These are phyloP conservation scores for Wickerhamiella shivajii DNA, from an alignment of 805 yeast genomes.

Conservation along the genomic window DNA sequence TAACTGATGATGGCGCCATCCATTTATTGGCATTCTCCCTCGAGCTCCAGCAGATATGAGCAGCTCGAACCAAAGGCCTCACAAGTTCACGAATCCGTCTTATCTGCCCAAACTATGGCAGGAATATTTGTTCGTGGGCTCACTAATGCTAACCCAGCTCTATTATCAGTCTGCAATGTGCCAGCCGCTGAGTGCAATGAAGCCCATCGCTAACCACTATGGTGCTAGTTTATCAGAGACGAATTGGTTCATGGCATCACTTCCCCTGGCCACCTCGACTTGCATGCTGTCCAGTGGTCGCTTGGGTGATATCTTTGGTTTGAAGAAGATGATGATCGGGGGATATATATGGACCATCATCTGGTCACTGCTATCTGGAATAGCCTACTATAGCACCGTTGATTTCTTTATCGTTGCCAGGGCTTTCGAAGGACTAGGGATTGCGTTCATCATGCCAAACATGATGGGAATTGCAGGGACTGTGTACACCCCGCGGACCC, in stretches of 20 bases:
- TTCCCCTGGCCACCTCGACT: slow-evolving; percentile 57
- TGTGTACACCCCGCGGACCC: slow-evolving; percentile 12
- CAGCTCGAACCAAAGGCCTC: too few species aligned
- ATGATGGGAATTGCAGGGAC: slow-evolving; percentile 42
- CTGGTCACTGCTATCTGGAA: slow-evolving; percentile 49
- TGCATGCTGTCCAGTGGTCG: slow-evolving; percentile 55
- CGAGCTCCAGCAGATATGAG: too few species aligned
- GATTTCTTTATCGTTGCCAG: slow-evolving; percentile 29
- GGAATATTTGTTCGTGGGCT: slow-evolving; percentile 19
- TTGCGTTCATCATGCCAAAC: slow-evolving; percentile 44
- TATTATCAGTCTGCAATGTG: slow-evolving; percentile 29
- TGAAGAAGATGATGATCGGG: slow-evolving; percentile 35
- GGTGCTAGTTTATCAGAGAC: slow-evolving; percentile 21
- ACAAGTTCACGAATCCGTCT: slow-evolving; percentile 6
- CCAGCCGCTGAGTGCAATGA: slow-evolving; percentile 21
- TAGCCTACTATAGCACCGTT: slow-evolving; percentile 33
- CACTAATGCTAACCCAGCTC: slow-evolving; percentile 24
- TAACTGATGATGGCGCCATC: too few species aligned
- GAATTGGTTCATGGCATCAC: slow-evolving; percentile 59
- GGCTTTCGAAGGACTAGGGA: slow-evolving; percentile 52
- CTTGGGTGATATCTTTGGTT: slow-evolving; percentile 58
- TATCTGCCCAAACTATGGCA: slow-evolving; percentile 1
- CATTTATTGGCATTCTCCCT: too few species aligned
- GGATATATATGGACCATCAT: slow-evolving; percentile 44
- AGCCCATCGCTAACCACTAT: slow-evolving; percentile 23